phyloP scores from a whole-genome alignment of 2,329 filamentous ascomycete genomes.

The Scedosporium apiospermum region DNA sequence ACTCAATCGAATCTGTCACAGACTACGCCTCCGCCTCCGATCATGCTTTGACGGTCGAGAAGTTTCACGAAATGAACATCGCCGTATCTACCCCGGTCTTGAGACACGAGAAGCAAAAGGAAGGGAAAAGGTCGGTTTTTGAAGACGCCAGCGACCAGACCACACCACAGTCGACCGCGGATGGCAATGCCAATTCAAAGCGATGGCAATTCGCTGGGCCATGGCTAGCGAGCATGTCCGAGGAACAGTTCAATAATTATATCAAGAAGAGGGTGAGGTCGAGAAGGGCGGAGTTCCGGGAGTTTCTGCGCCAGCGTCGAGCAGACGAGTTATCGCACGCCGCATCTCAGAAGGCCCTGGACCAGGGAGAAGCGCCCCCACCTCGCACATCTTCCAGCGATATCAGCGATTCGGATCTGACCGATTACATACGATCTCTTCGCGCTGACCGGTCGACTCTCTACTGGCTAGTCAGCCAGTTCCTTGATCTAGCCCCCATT shows the following conservation, averaged over 20 bases:
- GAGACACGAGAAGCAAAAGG: constrained; percentile 9
- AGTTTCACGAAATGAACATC: constrained; percentile 76
- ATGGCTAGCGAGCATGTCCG: constrained; percentile 53
- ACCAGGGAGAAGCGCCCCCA: constrained; percentile 23
- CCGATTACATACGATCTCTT: constrained; percentile 40
- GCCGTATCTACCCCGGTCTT: constrained; percentile 49
- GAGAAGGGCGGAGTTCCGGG: constrained; percentile 43
- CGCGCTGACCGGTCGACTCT: constrained; percentile 40
- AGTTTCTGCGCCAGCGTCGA: constrained; percentile 39
- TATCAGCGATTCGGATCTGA: constrained; percentile 41
- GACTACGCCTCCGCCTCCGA: constrained; percentile 79
- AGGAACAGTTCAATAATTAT: constrained; percentile 50
- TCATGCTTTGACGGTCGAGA: constrained; percentile 69
- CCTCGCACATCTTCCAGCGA: constrained; percentile 21
- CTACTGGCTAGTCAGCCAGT: constrained; percentile 46
- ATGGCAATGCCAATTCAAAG: constrained; percentile 27
- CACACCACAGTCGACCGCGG: constrained; percentile 22
- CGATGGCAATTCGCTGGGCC: constrained; percentile 61
- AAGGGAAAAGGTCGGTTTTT: constrained; percentile 33
- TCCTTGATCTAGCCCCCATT: constrained; percentile 52
- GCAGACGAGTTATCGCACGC: constrained; percentile 34
- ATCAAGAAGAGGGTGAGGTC: constrained; percentile 43
- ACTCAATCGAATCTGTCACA: constrained; percentile 80
- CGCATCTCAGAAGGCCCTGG: constrained; percentile 27
- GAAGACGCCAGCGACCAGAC: constrained; percentile 49